Base-by-base conservation (phyloP, 2,329 filamentous ascomycete genomes). In the Fusarium caatingaense region DNA sequence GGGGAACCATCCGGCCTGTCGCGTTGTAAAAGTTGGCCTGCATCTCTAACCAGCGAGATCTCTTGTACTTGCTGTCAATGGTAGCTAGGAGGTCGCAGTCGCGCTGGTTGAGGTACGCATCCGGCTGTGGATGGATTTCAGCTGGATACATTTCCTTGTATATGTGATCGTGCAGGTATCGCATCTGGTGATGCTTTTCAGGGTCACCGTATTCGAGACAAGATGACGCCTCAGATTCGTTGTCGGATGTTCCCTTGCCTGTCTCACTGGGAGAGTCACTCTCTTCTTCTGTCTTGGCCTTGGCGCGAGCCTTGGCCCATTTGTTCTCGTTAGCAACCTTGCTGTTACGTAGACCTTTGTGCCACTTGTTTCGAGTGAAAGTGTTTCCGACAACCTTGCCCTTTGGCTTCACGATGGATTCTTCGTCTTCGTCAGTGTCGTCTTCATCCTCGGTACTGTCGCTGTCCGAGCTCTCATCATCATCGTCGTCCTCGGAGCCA, bases 1-100 rank as follows among this genome's bases (percentile, higher is more conserved):
- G 68, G 2, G 81, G 78, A 1, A 84, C 73, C 76, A 83, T 78
- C 9, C 79, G 75, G 6, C 82, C 83, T 0, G 82, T 84, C 46
- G 74, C 79, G 60, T 84, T 83, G 72, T 76, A 80, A 56, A 84
- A 83, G 50, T 79, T 80, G 30, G 81, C 80, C 64, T 84, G 82
- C 74, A 83, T 79, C 63, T 83, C 79, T 1, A 83, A 74, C 80
- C 80, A 83, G 25, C 76, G 76, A 28, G 74, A 74, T 21, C 65
- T 72, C 48, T 77, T 75, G 40, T 78, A 74, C 54, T 76, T 76
- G 62, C 76, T 77, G 28, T 80, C 77, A 3, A 81, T 68, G 9
- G 77, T 59, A 4, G 76, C 80, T 6, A 84, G 76, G 7, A 82
- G 72, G 16, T 75, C 71, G 34, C 78, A 79, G 63, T 82, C 80